phyloP scores from a whole-genome alignment of 1,284 basidiomycete genomes.

The Fistulina hepatica region DNA sequence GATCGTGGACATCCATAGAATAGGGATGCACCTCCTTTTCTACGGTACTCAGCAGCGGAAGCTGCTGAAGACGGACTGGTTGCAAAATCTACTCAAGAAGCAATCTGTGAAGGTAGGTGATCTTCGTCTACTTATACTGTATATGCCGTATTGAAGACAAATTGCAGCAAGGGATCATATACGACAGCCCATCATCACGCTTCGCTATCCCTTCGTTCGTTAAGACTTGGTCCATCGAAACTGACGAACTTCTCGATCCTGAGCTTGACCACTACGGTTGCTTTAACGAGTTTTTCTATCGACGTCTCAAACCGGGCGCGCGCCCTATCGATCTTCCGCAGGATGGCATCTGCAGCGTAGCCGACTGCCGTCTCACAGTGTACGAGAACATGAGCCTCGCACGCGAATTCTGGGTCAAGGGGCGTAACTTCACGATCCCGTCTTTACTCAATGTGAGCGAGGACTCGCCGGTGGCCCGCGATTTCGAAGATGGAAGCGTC shows the following conservation, averaged over 20 bases:
- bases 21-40: conserved; percentile 77
- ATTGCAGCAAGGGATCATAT: conserved; percentile 40
- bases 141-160: background rate
- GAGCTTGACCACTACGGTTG: conserved; percentile 51
- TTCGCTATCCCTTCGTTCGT: conserved; percentile 65
- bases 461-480: conserved; percentile 28
- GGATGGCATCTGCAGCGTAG: conserved; percentile 55
- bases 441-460: conserved; percentile 39
- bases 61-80: conserved; percentile 40
- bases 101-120: conserved; percentile 50
- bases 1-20: conserved; percentile 20
- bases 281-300: conserved; percentile 80
- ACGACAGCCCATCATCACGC: conserved; percentile 42
- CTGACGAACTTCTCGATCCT: conserved; percentile 55
- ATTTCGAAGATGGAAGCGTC: conserved; percentile 39
- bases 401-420: conserved; percentile 70
- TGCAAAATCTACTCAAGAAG: conserved; percentile 52
- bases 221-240: conserved; percentile 54
- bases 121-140: background rate
- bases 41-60: conserved; percentile 44
- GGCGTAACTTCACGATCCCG: conserved; percentile 58
- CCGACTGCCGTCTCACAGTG: conserved; percentile 68
- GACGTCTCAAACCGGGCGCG: conserved; percentile 53
- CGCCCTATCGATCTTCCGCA: conserved; percentile 54
- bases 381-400: conserved; percentile 52